Evolutionary conservation across 139 green algal species (phyloP), one percentile per base, ranked within the genome.

Genomic region (Asterochloris sp.): DNA sequence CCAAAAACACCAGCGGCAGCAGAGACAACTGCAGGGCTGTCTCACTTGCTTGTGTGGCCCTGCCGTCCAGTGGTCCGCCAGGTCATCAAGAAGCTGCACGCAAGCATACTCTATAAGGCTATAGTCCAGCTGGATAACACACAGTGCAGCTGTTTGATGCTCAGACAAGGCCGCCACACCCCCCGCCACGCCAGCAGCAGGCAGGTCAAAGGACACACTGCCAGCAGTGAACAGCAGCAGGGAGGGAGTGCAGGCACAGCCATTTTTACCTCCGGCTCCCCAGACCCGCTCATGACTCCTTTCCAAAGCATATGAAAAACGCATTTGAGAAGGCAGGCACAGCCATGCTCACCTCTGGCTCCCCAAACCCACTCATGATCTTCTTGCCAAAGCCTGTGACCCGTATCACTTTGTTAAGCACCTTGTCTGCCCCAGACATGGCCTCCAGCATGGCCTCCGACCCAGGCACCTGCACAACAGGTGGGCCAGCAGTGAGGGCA

Each of bases 51-150:
- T 82, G 66, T 82, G 78, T 64, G 64, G 63, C 27, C 67, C 78
- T 13, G 78, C 64, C 28, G 80, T 90, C 91, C 91, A 94, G 82
- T 92, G 88, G 78, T 94, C 91, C 74, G 88, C 73, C 80, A 94
- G 82, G 85, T 94, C 91, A 69, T 94, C 91, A 64, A 93, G 78
- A 24, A 92, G 82, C 73, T 92, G 38, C 38, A 54, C 4, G 38
- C 38, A 54, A 54, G 38, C 38, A 54, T 54, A 6, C 38, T n/a
- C n/a, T n/a, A n/a, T n/a, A n/a, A n/a, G n/a, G n/a, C n/a, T n/a
- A n/a, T n/a, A n/a, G n/a, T n/a, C n/a, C 38, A 54, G 38, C 38
- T 54, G 38, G 4, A 54, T 54, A 6, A 6, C 6, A 6, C 38
- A 54, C 2, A 6, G 38, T 54, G 38, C 38, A 54, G 38, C 38